These are phyloP conservation scores for Mycena sp. DNA, from an alignment of 1,284 basidiomycete genomes.

Conservation along the genomic window DNA sequence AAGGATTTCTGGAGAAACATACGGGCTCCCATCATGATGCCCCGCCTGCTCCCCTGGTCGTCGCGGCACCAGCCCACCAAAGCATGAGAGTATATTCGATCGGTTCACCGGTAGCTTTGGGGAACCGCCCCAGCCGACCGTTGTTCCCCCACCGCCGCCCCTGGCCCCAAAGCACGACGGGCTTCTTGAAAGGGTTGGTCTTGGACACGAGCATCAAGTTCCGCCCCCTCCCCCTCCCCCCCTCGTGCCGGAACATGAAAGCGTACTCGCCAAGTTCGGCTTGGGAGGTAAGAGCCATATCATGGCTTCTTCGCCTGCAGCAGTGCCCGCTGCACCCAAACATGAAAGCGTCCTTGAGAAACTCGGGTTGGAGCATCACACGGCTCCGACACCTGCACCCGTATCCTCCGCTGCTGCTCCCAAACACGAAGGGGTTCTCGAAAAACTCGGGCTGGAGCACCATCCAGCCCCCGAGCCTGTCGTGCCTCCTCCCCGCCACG, in stretches of 20 bases:
- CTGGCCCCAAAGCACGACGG: not conserved
- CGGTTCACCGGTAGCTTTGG: not conserved
- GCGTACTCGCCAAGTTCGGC: not conserved
- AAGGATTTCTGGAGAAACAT: not conserved
- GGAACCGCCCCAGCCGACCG: not conserved
- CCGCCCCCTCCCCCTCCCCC: not conserved
- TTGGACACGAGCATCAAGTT: not conserved
- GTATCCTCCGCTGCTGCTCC: no score
- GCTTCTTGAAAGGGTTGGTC: constrained; percentile 1
- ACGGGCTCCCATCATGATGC: not conserved
- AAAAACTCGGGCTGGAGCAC: not conserved
- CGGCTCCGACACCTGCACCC: not conserved
- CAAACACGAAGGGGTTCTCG: not conserved
- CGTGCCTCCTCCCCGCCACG: not conserved
- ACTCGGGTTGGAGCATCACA: not conserved
- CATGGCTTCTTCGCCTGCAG: not conserved
- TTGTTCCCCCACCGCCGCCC: not conserved
- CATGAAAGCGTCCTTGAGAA: constrained; percentile 6
- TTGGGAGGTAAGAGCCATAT: not conserved
- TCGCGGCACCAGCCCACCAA: not conserved
- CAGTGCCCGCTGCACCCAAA: not conserved
- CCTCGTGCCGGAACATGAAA: not conserved
- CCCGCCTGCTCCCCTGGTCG: not conserved
- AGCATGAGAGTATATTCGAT: constrained; percentile 12
- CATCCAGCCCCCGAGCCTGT: not conserved